Evolutionary conservation across 2,329 filamentous ascomycete genomes (phyloP).

Genomic region (Sporothrix brasiliensis): DNA sequence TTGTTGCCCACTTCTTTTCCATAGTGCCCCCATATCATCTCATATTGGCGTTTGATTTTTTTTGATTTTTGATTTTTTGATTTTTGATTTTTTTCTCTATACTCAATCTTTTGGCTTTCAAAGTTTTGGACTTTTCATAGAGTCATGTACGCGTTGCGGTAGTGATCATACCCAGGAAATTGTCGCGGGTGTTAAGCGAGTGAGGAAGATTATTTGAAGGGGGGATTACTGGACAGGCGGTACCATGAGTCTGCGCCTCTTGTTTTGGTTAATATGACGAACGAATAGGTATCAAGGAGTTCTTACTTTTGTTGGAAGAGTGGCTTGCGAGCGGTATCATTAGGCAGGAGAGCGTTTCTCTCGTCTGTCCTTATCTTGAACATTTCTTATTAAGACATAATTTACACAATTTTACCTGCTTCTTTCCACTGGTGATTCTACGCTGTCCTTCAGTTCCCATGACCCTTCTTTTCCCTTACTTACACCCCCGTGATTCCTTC

Average conservation of each 20-base stretch:
- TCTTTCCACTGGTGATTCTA: background rate
- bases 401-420: background rate
- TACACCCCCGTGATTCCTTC: too few relatives aligned
- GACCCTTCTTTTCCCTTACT: background rate
- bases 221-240: background rate
- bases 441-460: background rate
- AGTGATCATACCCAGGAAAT: conserved; percentile 10
- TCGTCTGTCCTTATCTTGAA: background rate
- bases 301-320: background rate
- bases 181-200: background rate
- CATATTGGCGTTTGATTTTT: conserved; percentile 25
- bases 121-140: conserved; percentile 5
- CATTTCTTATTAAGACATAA: background rate
- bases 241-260: background rate
- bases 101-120: conserved; percentile 24
- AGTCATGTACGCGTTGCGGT: background rate
- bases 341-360: background rate
- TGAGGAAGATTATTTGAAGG: background rate
- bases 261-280: background rate
- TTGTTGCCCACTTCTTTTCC: background rate
- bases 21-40: background rate
- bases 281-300: background rate
- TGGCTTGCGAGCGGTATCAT: background rate
- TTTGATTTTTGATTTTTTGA: background rate
- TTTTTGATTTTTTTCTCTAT: too few relatives aligned